These are phyloP conservation scores for Botrytis byssoidea DNA, from an alignment of 2,329 filamentous ascomycete species.

Conservation along the genomic window DNA sequence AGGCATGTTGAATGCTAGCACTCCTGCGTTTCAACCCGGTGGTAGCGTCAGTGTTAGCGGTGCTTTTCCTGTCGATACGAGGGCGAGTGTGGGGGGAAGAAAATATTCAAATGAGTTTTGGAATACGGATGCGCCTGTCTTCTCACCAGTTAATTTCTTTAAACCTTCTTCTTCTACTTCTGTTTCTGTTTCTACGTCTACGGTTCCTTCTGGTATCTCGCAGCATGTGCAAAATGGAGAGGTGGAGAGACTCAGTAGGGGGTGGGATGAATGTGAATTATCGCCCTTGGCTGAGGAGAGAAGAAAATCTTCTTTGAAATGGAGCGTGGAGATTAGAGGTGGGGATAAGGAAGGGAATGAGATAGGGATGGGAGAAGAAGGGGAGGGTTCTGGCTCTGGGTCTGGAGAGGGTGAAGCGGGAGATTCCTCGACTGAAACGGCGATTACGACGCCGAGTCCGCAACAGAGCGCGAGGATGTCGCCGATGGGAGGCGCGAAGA, in stretches of 20 bases:
- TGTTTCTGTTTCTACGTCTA: not conserved
- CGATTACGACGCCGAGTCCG: not conserved
- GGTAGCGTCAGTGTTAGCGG: not conserved
- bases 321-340: not conserved
- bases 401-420: not conserved
- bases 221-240: not conserved
- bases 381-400: not conserved
- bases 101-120: not conserved
- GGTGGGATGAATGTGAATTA: constrained; percentile 4
- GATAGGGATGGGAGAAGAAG: not conserved
- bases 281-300: not conserved
- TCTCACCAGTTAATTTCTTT: not conserved
- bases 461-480: not conserved
- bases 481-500: not conserved
- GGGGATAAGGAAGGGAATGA: not conserved
- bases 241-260: not conserved
- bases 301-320: not conserved
- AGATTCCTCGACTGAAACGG: not conserved
- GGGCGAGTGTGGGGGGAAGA: not conserved
- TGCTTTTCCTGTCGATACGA: not conserved
- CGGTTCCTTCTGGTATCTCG: not conserved
- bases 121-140: not conserved
- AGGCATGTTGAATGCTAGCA: not conserved
- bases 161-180: not conserved
- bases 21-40: not conserved